Conservation (phyloP, 306 rosid species). For the Senna siamea region DNA sequence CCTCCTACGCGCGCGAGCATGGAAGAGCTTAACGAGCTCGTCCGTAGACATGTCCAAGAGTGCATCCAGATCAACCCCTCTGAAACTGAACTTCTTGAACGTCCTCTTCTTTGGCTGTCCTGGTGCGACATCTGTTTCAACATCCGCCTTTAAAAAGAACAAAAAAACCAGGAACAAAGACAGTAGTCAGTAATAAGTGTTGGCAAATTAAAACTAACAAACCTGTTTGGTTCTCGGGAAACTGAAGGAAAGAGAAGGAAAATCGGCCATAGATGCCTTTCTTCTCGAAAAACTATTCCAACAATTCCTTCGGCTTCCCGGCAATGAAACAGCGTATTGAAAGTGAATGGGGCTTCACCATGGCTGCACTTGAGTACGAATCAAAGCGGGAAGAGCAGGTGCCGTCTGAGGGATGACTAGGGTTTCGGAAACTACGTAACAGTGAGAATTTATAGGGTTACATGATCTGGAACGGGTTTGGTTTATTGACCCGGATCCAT, state of each 20-base stretch:
- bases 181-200: background rate
- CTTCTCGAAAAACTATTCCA: background rate
- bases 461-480: background rate
- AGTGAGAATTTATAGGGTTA: background rate
- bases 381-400: background rate
- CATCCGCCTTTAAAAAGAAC: conserved; percentile 62
- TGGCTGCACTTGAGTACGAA: background rate
- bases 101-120: conserved; percentile 80
- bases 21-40: conserved; percentile 77
- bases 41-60: conserved; percentile 77
- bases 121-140: conserved; percentile 58
- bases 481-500: background rate
- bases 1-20: conserved; percentile 75
- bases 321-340: background rate
- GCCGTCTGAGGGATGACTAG: background rate
- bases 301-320: background rate
- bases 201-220: background rate
- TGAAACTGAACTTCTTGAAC: conserved; percentile 78
- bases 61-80: conserved; percentile 70
- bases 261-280: background rate
- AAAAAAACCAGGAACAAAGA: background rate
- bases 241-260: background rate
- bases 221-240: background rate
- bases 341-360: conserved; percentile 17
- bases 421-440: background rate